Conservation (phyloP, 805 yeast genomes). For the Vanderwaltozyma tropicalis region DNA sequence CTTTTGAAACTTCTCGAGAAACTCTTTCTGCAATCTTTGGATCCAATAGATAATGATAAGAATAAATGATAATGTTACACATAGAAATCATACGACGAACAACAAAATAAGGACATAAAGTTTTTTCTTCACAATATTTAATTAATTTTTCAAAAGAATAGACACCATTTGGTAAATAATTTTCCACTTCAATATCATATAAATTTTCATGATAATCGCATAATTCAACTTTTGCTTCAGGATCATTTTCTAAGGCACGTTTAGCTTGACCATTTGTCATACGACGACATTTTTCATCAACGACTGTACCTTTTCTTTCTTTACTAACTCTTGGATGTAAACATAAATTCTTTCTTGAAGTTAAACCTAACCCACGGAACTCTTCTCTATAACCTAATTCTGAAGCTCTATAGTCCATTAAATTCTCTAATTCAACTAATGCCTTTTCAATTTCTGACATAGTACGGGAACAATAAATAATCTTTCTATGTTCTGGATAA, state of each 20-base stretch:
- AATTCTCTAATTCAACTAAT: slow-evolving; percentile 72
- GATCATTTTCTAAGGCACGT: slow-evolving; percentile 50
- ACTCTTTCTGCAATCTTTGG: slow-evolving; percentile 97
- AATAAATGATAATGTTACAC: slow-evolving; percentile 89
- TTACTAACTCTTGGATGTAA: slow-evolving; percentile 78
- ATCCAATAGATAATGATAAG: slow-evolving; percentile 90
- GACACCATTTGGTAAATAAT: slow-evolving; percentile 85
- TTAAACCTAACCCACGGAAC: slow-evolving; percentile 86
- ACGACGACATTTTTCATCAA: slow-evolving; percentile 92
- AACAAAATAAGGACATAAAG: slow-evolving; percentile 92
- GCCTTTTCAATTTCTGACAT: slow-evolving; percentile 99
- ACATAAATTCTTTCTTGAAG: slow-evolving; percentile 90
- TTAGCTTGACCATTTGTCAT: slow-evolving; percentile 87
- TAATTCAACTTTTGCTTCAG: slow-evolving; percentile 44
- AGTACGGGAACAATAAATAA: slow-evolving; percentile 96
- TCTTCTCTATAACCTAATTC: slow-evolving; percentile 84
- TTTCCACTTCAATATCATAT: slow-evolving; percentile 76
- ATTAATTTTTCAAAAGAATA: slow-evolving; percentile 82
- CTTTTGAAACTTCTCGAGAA: slow-evolving; percentile 82
- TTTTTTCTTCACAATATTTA: slow-evolving; percentile 64
- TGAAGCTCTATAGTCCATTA: slow-evolving; percentile 77
- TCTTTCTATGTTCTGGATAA: slow-evolving; percentile 83
- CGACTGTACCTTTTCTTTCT: slow-evolving; percentile 83
- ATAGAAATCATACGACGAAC: slow-evolving; percentile 95
- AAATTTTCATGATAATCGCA: slow-evolving; percentile 90